Base-by-base conservation (phyloP, 345 rosid species). In the Punica granatum region DNA sequence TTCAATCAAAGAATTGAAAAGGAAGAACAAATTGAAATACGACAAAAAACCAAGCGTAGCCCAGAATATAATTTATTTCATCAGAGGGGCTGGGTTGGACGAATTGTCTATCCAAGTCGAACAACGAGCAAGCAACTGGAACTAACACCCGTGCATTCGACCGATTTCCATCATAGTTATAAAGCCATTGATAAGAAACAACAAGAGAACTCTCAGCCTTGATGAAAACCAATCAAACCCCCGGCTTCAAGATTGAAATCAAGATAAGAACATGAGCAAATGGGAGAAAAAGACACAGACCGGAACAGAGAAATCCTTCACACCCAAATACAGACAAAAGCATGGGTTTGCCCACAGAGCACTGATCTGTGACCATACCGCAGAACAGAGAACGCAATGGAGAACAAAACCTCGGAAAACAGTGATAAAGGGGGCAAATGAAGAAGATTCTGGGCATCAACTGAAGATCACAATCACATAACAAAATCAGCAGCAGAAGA, bases 181-280 rank as follows among this genome's bases (percentile, higher is more conserved):
- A 49, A 13, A 28, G 12, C 32, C 15, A 54, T 54, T 6, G 33
- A 25, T 43, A 46, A 16, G 32, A 37, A 64, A 25, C 10, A 64
- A 64, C 2, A 39, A 2, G 34, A 25, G 9, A 10, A 23, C 28
- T 21, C 7, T 23, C 49, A 39, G 46, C 34, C 33, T 18, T 4
- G 67, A 32, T 5, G 67, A 25, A n/a, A 39, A 4, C 10, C 51
- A 41, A 37, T 23, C 70, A 58, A 64, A 36, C 72, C 63, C 28
- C 41, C 5, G 11, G 41, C 41, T 37, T 37, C 11, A 37, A 37
- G 41, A 37, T 37, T 37, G 41, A 37, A 37, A 37, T 37, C 41
- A 23, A 53, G 30, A 1, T 53, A 13, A 53, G 14, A 53, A 53
- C 31, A 11, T 21, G 16, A 25, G 23, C 12, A 26, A 37, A 25